phyloP scores from a whole-genome alignment of 306 rosid species.

The Glycine soja region DNA sequence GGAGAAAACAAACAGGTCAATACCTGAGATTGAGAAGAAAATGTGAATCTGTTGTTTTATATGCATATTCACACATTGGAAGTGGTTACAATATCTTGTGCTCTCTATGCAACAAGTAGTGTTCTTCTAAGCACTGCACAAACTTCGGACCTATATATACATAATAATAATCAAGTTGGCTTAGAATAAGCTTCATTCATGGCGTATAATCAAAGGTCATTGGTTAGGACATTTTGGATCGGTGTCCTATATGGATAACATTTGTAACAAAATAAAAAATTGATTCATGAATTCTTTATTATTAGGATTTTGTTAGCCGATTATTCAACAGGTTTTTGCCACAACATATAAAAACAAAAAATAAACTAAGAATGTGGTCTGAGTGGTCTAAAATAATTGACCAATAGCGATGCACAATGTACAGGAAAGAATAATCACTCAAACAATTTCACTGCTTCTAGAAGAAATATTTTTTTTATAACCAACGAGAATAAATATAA shows the following conservation, averaged over 20 bases:
- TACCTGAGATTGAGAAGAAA: conserved; percentile 5
- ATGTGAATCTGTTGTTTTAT: conserved; percentile 6
- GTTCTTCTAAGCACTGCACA: conserved; percentile 24
- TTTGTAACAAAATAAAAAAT: neutral
- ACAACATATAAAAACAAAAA: neutral
- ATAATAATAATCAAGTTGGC: neutral
- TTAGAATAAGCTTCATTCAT: neutral
- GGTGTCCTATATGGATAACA: conserved; percentile 3
- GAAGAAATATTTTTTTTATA: no score
- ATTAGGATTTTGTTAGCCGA: neutral
- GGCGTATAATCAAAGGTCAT: neutral
- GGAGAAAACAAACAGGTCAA: conserved; percentile 35
- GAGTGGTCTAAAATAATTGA: neutral
- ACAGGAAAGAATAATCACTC: neutral
- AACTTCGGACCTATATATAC: neutral
- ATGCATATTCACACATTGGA: conserved; percentile 26
- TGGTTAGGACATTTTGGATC: conserved; percentile 17
- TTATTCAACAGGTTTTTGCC: neutral
- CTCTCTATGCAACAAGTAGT: conserved; percentile 29
- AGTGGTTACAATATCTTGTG: conserved; percentile 6
- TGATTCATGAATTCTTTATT: neutral
- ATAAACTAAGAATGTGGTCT: neutral
- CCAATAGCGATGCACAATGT: neutral
- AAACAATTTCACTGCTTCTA: neutral
- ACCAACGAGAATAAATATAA: no score